These are phyloP conservation scores for Cronartium quercuum DNA, from an alignment of 1,284 basidiomycete genomes.

Conservation along the genomic window DNA sequence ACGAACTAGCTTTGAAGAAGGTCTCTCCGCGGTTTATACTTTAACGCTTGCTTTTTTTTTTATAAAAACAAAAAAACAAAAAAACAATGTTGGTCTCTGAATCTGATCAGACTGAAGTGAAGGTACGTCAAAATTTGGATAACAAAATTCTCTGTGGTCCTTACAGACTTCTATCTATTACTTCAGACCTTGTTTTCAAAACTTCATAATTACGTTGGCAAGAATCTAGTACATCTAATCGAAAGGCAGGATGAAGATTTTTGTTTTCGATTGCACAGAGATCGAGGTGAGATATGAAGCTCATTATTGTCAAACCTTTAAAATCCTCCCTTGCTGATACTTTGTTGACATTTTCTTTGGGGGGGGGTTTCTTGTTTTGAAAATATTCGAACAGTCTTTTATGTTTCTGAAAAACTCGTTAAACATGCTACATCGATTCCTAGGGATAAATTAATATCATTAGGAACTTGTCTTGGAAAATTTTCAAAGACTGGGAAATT, in stretches of 20 bases:
- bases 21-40: background rate
- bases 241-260: constrained; percentile 76
- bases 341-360: background rate
- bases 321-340: too few relatives aligned
- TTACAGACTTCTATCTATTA: background rate
- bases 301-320: too few relatives aligned
- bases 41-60: background rate
- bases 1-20: too few relatives aligned
- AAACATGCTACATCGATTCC: constrained; percentile 85
- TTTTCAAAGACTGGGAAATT: constrained; percentile 98
- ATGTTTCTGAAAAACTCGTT: constrained; percentile 88
- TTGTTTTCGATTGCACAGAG: constrained; percentile 84
- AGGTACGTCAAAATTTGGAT: background rate
- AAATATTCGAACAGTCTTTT: constrained; percentile 65
- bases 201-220: constrained; percentile 27
- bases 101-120: background rate
- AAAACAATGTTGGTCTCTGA: background rate
- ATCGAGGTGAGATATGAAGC: constrained; percentile 54
- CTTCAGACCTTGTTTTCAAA: constrained; percentile 32
- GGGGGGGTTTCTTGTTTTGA: background rate
- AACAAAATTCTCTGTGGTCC: background rate
- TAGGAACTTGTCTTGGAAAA: constrained; percentile 96
- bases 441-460: constrained; percentile 80
- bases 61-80: too few relatives aligned
- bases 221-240: constrained; percentile 58